Evolutionary conservation across 75 land plant genomes (phyloP), one percentile per base, ranked within the genome.

Genomic region (Pinus tabuliformis): DNA sequence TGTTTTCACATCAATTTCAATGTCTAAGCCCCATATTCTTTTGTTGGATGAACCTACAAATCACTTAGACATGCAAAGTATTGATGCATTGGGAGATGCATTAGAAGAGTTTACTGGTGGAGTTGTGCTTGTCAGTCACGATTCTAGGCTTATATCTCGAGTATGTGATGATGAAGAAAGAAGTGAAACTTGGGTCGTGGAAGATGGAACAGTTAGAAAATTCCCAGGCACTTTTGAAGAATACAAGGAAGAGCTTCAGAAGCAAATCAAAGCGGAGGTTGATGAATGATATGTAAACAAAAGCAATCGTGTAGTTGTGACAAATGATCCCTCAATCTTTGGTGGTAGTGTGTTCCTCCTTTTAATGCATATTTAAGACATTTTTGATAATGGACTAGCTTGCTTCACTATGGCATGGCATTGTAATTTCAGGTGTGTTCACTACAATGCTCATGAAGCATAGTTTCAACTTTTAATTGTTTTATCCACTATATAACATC

Each of bases 11-110:
- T 92, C 97, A 9, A 96, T 96, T 42, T 91, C 95, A 14, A 96
- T 96, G 99, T 87, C 97, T 21, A 97, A 93, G 72, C 99, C 99
- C 20, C 97, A 96, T 77, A 96, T 96, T 57, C 78, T 96, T 70
- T 78, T 96, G 54, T 79, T 96, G 65, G 99, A 96, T 83, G 99
- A 96, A 75, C 99, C 99, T 26, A 96, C 99, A 62, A 96, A 96
- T 84, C 99, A 96, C 77, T 77, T 94, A 73, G 97, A 96, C 63
- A 94, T 94, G 97, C 95, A 94, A 76, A 94, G 97, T 73, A 94
- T 96, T 74, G 98, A 96, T 86, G 97, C 99, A 36, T 76, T 96
- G 78, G 99, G 95, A 6, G 97, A 91, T 83, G 99, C 99, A 5
- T 77, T 96, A 58, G 95, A 92, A 72, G 93, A 94, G 75, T 96